These are phyloP conservation scores for Roridomyces roridus DNA, from an alignment of 768 basidiomycete genomes.

Conservation along the genomic window DNA sequence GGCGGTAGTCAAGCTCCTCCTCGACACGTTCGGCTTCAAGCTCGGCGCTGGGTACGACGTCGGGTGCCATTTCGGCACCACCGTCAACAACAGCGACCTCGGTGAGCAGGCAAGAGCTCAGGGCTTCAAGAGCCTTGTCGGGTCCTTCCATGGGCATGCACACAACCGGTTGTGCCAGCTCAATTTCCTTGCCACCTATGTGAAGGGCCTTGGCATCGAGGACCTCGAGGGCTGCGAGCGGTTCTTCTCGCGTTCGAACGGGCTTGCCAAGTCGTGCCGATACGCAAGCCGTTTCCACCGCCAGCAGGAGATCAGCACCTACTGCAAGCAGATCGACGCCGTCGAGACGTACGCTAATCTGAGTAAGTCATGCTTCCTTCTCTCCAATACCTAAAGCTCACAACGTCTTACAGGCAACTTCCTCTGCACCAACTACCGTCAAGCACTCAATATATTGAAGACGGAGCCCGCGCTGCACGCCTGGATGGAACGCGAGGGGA, in stretches of 20 bases:
- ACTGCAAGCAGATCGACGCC: not conserved
- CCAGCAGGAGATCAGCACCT: not conserved
- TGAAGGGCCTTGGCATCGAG: slow-evolving; percentile 9
- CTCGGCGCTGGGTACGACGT: slow-evolving; percentile 17
- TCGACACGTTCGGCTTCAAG: slow-evolving; percentile 1
- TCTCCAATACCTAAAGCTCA: no score
- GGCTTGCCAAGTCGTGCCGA: slow-evolving; percentile 4
- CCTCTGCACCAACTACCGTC: slow-evolving; percentile 10
- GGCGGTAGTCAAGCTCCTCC: slow-evolving; percentile 2
- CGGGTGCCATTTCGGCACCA: slow-evolving; percentile 23
- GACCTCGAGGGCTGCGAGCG: slow-evolving; percentile 25
- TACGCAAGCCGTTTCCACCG: slow-evolving; percentile 13
- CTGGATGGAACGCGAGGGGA: not conserved
- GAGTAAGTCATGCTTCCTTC: not conserved
- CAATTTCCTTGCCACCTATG: slow-evolving; percentile 14
- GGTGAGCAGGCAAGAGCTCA: not conserved
- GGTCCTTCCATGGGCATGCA: slow-evolving; percentile 20
- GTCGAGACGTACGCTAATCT: slow-evolving; percentile 12
- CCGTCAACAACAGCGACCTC: slow-evolving; percentile 1
- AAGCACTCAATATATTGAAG: not conserved
- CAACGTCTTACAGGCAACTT: slow-evolving; percentile 10
- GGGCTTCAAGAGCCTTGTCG: slow-evolving; percentile 1
- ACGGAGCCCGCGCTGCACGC: not conserved
- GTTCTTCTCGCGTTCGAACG: slow-evolving; percentile 12
- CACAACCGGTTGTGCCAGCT: slow-evolving; percentile 21